These are phyloP conservation scores for Pleurotus tuoliensis DNA, from an alignment of 768 basidiomycete species.

Conservation along the genomic window DNA sequence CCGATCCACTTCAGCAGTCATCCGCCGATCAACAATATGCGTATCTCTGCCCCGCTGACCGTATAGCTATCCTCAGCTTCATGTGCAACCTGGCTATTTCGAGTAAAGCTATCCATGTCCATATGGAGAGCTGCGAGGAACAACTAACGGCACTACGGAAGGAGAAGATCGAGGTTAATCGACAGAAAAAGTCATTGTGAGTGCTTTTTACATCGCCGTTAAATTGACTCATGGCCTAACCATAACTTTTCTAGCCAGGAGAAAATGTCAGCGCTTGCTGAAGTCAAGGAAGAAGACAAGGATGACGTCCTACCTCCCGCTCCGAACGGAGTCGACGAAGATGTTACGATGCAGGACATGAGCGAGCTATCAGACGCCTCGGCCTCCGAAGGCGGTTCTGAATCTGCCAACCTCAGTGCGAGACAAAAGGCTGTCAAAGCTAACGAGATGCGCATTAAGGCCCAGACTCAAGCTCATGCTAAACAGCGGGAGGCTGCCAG, in stretches of 20 bases:
- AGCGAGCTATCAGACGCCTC: slow-evolving; percentile 74
- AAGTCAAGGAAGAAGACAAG: slow-evolving; percentile 46
- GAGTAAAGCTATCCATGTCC: slow-evolving; percentile 81
- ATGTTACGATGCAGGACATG: slow-evolving; percentile 57
- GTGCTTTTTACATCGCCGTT: slow-evolving; percentile 26
- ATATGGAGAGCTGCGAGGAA: slow-evolving; percentile 89
- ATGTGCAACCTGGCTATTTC: slow-evolving; percentile 88
- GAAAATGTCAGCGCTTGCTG: slow-evolving; percentile 69
- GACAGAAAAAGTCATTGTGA: slow-evolving; percentile 84
- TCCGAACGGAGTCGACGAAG: slow-evolving; percentile 50
- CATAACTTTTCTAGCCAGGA: slow-evolving; percentile 46
- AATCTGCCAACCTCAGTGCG: slow-evolving; percentile 41
- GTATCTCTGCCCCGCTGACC: slow-evolving; percentile 68
- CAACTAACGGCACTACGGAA: slow-evolving; percentile 90
- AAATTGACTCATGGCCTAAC: slow-evolving; percentile 9
- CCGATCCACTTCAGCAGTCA: slow-evolving; percentile 22
- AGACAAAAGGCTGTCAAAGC: slow-evolving; percentile 44
- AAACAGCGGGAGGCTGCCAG: slow-evolving; percentile 81
- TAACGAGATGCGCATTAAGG: slow-evolving; percentile 49
- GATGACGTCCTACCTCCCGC: slow-evolving; percentile 19
- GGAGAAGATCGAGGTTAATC: slow-evolving; percentile 93
- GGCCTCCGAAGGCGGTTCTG: slow-evolving; percentile 57
- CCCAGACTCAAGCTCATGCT: slow-evolving; percentile 56
- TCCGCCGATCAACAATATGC: slow-evolving; percentile 70
- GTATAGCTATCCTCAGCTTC: slow-evolving; percentile 82